Conservation (phyloP, 2,329 filamentous ascomycete species). For the Tolypocladium paradoxum region DNA sequence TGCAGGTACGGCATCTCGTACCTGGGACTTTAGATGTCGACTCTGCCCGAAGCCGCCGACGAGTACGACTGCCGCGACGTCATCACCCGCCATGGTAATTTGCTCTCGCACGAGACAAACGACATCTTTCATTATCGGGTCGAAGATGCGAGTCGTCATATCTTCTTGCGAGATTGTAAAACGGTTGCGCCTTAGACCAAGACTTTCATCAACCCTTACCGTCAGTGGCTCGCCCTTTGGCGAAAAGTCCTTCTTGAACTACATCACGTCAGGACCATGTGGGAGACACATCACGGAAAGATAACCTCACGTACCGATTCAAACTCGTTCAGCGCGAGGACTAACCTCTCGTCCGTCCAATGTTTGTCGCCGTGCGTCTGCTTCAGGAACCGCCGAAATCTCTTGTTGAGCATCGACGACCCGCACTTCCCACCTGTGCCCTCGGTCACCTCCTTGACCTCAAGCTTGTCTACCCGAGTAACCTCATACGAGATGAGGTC, state of each 20-base stretch:
- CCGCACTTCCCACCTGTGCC: slow-evolving; percentile 40
- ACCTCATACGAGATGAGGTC: slow-evolving; percentile 44
- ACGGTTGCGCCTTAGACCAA: slow-evolving; percentile 20
- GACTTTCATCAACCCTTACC: slow-evolving; percentile 22
- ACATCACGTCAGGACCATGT: slow-evolving; percentile 2
- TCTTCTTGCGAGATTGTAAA: slow-evolving; percentile 33
- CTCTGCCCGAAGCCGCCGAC: slow-evolving; percentile 39
- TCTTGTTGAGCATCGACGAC: slow-evolving; percentile 36
- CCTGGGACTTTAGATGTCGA: slow-evolving; percentile 29
- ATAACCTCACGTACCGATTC: slow-evolving; percentile 20
- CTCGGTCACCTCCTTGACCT: slow-evolving; percentile 36
- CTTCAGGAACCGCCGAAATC: slow-evolving; percentile 33
- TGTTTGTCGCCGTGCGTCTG: slow-evolving; percentile 31
- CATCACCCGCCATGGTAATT: slow-evolving; percentile 22
- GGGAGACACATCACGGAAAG: neutral
- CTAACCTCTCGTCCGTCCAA: slow-evolving; percentile 30
- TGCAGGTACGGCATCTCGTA: slow-evolving; percentile 23
- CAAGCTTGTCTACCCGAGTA: slow-evolving; percentile 26
- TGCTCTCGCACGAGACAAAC: slow-evolving; percentile 30
- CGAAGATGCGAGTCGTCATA: slow-evolving; percentile 51
- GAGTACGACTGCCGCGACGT: slow-evolving; percentile 29
- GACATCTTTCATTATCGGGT: slow-evolving; percentile 31
- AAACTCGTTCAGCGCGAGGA: slow-evolving; percentile 30
- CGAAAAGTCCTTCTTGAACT: slow-evolving; percentile 28
- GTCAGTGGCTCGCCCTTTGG: slow-evolving; percentile 23